Evolutionary conservation across 345 rosid species (phyloP).

Genomic region (Dimocarpus longan): DNA sequence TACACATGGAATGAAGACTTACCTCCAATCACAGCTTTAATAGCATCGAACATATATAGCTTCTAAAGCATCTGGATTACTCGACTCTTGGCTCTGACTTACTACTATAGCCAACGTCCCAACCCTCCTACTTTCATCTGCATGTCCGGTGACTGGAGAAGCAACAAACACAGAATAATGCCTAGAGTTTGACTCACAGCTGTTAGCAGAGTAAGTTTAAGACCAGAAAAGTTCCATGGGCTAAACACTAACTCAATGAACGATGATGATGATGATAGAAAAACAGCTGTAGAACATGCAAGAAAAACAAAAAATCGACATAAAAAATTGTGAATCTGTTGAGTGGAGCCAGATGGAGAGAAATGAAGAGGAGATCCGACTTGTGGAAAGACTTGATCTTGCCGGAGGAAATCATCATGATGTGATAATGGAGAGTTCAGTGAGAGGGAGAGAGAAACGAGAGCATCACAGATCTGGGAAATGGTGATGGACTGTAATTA

Average conservation of each 20-base stretch:
- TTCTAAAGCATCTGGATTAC: conserved; percentile 89
- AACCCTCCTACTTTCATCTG: conserved; percentile 81
- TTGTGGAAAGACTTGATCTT: too few relatives aligned
- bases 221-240: conserved; percentile 3
- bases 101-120: conserved; percentile 66
- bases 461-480: too few relatives aligned
- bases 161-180: conserved; percentile 23
- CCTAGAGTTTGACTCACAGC: conserved; percentile 1
- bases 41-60: conserved; percentile 60
- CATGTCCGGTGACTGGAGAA: conserved; percentile 71
- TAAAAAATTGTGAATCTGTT: too few relatives aligned
- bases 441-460: too few relatives aligned
- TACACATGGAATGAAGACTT: conserved; percentile 23
- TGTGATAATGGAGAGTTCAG: too few relatives aligned
- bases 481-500: too few relatives aligned
- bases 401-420: too few relatives aligned
- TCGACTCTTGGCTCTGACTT: conserved; percentile 75
- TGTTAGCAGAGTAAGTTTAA: neutral
- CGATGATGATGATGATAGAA: too few relatives aligned
- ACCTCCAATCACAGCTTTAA: conserved; percentile 94
- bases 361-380: too few relatives aligned
- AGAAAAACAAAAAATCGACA: too few relatives aligned
- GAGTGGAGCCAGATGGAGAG: too few relatives aligned
- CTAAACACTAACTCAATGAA: conserved; percentile 30
- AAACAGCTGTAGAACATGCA: too few relatives aligned